Base-by-base conservation (phyloP, 2,329 filamentous ascomycete genomes). In the Ciborinia camelliae region DNA sequence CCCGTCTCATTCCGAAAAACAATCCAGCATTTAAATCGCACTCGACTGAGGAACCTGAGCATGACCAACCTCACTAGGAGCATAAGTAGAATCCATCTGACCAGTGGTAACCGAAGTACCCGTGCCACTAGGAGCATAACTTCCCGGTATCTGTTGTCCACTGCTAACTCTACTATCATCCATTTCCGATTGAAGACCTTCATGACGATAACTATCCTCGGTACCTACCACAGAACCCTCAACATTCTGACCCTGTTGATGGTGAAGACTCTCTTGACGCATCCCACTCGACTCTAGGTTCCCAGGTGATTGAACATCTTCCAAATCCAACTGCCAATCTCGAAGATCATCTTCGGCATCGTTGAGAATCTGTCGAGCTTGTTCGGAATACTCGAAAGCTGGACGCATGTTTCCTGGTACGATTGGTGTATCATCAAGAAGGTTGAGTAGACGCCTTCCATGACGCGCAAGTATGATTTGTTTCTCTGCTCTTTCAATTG, bases 401-500 rank as follows among this genome's bases (percentile, higher is more conserved):
- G 83, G 81, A 59, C 89, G 87, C 20, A 82, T 77, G 75, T 97
- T 92, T 55, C 95, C 95, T 1, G 94, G 94, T 0, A 96, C 89
- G 37, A 97, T 86, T 0, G 95, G 92, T 0, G 88, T 89, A 76
- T 97, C 94, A 72, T 99, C 95, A 14, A 99, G 85, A 47, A 96
- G 84, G 71, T 90, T 87, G 64, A 99, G 77, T 43, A 99, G 84
- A 51, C 92, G 88, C 63, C 92, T 90, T 26, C 92, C 94, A 75
- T 98, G 93, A 73, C 90, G 91, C 65, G 95, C 94, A 20, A 99
- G 85, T 66, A 99, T 91, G 72, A 94, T 90, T 76, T 99, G 95
- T 81, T 98, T 98, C 81, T 98, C 95, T 30, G 92, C 92, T 39
- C 94, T 90, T 81, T 99, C 95, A 72, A 99, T 96, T 26, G 92